Percentiles rank a stretch among this genome's conserved stretches.
phyloP scores from a whole-genome alignment of 306 rosid species.

The Castanopsis chinensis region DNA sequence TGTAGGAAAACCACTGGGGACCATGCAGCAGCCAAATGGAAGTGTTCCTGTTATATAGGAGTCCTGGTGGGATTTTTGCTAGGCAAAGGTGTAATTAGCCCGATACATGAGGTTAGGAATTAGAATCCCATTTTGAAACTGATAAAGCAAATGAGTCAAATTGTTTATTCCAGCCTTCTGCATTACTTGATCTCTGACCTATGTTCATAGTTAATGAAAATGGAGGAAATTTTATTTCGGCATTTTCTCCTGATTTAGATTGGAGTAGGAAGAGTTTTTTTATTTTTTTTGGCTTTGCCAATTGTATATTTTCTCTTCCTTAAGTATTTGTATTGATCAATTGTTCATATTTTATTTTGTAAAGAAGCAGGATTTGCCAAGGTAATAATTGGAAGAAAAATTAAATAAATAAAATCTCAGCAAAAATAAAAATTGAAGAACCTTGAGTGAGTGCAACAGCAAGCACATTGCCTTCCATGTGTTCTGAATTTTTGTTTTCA shows the following conservation, averaged over 20 bases:
- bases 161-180: conserved; percentile 47
- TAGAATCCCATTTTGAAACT: conserved; percentile 51
- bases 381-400: neutral
- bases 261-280: neutral
- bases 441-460: neutral
- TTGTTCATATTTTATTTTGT: neutral
- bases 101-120: conserved; percentile 60
- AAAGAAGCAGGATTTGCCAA: neutral
- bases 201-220: conserved; percentile 39
- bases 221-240: conserved; percentile 16
- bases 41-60: conserved; percentile 74
- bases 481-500: conserved; percentile 6
- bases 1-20: conserved; percentile 72
- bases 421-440: neutral
- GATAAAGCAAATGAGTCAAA: conserved; percentile 46
- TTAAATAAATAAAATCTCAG: no score
- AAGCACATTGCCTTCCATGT: conserved; percentile 12
- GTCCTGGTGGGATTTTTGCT: conserved; percentile 37
- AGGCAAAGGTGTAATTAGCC: conserved; percentile 52
- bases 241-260: conserved; percentile 3
- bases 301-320: neutral
- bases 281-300: neutral
- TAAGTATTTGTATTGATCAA: neutral
- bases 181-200: conserved; percentile 40
- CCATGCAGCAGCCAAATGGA: conserved; percentile 71